Percentiles rank a stretch among this genome's conserved stretches.
These are phyloP conservation scores for Xylaria sp. DNA, from an alignment of 495 filamentous ascomycete species.

Conservation along the genomic window DNA sequence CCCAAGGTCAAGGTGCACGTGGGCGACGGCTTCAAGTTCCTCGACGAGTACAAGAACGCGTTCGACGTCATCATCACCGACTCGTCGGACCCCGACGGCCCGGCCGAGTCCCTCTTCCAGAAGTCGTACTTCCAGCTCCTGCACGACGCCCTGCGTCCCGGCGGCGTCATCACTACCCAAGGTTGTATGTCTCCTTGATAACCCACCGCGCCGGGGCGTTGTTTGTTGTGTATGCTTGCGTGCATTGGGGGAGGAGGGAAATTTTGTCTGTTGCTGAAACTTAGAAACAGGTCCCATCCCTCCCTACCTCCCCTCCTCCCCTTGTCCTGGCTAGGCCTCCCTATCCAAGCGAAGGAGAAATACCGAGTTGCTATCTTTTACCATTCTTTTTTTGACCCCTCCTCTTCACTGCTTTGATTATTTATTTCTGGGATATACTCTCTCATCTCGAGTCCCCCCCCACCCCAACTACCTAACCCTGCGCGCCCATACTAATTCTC, in stretches of 20 bases:
- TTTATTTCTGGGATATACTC: not conserved
- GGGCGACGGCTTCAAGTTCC: conserved; percentile 98
- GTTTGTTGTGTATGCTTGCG: too few relatives aligned
- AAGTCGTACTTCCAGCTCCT: conserved; percentile 98
- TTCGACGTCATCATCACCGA: conserved; percentile 99
- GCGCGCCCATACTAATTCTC: too few relatives aligned
- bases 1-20: conserved; percentile 89
- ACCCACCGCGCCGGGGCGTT: too few relatives aligned
- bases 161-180: conserved; percentile 99
- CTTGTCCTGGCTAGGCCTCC: conserved; percentile 18
- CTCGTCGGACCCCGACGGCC: conserved; percentile 95
- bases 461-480: not conserved
- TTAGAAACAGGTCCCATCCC: conserved; percentile 31
- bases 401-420: conserved; percentile 1
- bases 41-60: conserved; percentile 88
- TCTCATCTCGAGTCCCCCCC: not conserved
- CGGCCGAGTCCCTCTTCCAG: conserved; percentile 94
- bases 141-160: conserved; percentile 84
- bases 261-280: conserved; percentile 36
- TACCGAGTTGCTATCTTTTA: conserved; percentile 10
- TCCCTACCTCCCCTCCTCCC: conserved; percentile 34
- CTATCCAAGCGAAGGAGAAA: not conserved
- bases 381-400: not conserved
- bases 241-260: conserved; percentile 5
- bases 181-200: conserved; percentile 92